Conservation (phyloP, 2,329 filamentous ascomycete species). For the Scedosporium aurantiacum region DNA sequence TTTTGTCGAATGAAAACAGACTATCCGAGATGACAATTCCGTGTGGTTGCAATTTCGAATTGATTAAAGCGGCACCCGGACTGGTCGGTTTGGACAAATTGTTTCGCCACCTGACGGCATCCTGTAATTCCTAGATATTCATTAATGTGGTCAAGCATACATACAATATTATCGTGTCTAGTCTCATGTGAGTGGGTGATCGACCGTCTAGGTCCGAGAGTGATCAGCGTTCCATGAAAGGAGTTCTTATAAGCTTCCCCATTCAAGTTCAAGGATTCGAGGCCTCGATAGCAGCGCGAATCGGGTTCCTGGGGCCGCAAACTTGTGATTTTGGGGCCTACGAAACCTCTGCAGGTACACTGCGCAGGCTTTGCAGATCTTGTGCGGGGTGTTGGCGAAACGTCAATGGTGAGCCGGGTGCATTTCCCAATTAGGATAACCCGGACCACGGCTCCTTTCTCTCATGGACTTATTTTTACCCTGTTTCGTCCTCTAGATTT, state of each 20-base stretch:
- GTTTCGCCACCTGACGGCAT: neutral
- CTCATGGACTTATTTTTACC: neutral
- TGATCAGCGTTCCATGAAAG: neutral
- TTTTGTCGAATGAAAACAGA: neutral
- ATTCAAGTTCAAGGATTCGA: neutral
- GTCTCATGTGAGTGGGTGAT: neutral
- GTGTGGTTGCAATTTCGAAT: neutral
- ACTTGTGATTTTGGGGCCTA: neutral
- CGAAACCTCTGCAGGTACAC: neutral
- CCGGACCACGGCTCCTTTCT: neutral
- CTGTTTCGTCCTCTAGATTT: neutral
- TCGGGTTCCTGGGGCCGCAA: neutral
- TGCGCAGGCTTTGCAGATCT: too few species aligned
- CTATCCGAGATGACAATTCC: neutral
- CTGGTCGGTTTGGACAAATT: neutral
- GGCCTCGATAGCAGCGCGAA: neutral
- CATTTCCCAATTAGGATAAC: neutral
- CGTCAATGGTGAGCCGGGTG: neutral
- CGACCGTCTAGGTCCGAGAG: neutral
- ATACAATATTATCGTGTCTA: neutral
- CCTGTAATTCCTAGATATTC: neutral
- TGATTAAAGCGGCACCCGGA: neutral
- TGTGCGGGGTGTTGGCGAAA: constrained; percentile 1
- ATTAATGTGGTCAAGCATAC: too few species aligned
- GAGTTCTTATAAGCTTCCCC: neutral